Base-by-base conservation (phyloP, 2,329 filamentous ascomycete species). In the Monosporascus sp. region DNA sequence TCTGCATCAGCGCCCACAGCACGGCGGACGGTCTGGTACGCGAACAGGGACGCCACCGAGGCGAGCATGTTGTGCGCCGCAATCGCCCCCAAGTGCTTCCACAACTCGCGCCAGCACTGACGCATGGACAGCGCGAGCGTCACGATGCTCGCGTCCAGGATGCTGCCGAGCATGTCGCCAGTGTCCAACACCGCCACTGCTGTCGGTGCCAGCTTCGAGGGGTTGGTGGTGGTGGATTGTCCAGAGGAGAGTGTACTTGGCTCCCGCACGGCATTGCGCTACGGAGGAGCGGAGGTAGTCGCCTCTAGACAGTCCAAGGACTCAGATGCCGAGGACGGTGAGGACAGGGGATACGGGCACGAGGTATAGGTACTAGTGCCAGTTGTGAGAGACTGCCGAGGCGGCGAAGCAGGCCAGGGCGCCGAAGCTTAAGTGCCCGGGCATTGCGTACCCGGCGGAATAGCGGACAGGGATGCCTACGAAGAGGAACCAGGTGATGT, bases 101-200 rank as follows among this genome's bases (percentile, higher is more conserved):
- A 70, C 15, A 85, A 72, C 67, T 85, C 80, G 39, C 75, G 72
- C 3, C 81, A 76, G 67, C 83, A 83, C 52, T 78, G 76, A 63
- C 79, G 84, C 79, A 85, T 85, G 0, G 82, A 81, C 18, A 85
- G 67, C 2, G 81, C 81, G 3, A 85, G 74, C 1, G 79, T 74
- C 0, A 85, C 78, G 57, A 85, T 85, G 56, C 74, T 75, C 7
- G 79, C 80, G 60, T 85, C 81, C 2, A 85, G 73, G 6, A 78
- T 65, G 43, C 75, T 79, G 56, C 72, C 68, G 55, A 85, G 76
- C 22, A 85, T 62, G 58, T 85, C 81, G 20, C 79, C 82, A 0
- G 82, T 80, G 7, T 82, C 82, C 0, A 80, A 79, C 2, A 66
- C 60, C 4, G 54, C 6, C n/a, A 43, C 39, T 43, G 18, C 43